Evolutionary conservation across 495 filamentous ascomycete species (phyloP), one percentile per base, ranked within the genome.

Genomic region (Rusavskia elegans): DNA sequence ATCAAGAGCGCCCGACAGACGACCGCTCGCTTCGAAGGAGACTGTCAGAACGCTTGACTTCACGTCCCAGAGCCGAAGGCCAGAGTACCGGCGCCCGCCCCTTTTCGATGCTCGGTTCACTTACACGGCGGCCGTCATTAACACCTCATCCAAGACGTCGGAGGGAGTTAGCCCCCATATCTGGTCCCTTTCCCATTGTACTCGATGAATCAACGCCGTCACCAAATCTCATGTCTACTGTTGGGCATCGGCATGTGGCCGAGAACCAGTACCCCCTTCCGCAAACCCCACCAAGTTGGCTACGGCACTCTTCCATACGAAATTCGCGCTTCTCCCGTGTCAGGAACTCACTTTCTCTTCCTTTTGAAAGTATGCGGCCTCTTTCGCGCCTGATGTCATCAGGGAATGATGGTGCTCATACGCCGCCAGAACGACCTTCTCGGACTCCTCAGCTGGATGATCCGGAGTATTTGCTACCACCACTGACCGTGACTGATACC

Each of bases 1-100:
- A 70, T 58, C 68, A 72, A 57, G 69, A 77, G 55, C 69, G 71
- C 36, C 63, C 69, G 25, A 71, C 69, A 42, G 68, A 75, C 55
- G 71, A 70, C 17, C 71, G 69, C 56, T 68, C 70, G 50, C 66
- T 77, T 62, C 67, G 75, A 48, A 68, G 57, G 19, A 46, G 54
- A 35, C 42, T 59, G 9, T 59, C 57, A 40, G 44, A 55, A 14
- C 49, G 48, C 19, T 46, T 48, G 32, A 23, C 55, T 27, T 37
- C 52, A 44, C 30, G 49, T 30, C 25, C 40, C 17, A 30, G 5
- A 10, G 35, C 42, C 14, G 32, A 46, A 14, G 37, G 21, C 5
- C 13, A 41, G 21, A 23, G 35, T 19, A n/a, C 54, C 8, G 42
- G 60, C 29, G 54, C 46, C 35, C 56, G 50, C 50, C 51, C 53